A percentile compares a stretch with the other conserved stretches of the same genome.
These are phyloP conservation scores for Paraurostyla sp. DNA, from an alignment of 73 alveolate genomes.

Conservation along the genomic window DNA sequence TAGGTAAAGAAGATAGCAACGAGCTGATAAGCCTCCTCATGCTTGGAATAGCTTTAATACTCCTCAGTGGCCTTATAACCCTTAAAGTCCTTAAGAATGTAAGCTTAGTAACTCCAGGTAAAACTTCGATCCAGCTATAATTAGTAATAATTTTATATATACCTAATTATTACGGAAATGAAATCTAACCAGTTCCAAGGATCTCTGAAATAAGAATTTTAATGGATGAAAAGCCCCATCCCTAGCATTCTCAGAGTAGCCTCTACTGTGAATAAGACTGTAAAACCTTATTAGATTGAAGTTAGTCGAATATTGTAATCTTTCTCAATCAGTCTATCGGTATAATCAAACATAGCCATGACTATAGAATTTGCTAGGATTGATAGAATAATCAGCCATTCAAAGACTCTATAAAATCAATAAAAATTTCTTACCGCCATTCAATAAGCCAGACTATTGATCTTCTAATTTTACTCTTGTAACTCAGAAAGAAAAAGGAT, in stretches of 20 bases:
- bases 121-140: slow-evolving; percentile 33
- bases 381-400: background rate
- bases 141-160: background rate
- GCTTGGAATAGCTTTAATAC: slow-evolving; percentile 69
- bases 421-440: slow-evolving; percentile 30
- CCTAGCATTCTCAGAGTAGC: slow-evolving; percentile 48
- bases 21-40: slow-evolving; percentile 64
- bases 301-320: background rate
- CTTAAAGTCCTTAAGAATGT: slow-evolving; percentile 57
- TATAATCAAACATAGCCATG: slow-evolving; percentile 51
- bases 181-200: slow-evolving; percentile 75
- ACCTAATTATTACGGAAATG: slow-evolving; percentile 43
- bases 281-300: background rate
- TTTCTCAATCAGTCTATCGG: background rate
- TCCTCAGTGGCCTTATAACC: slow-evolving; percentile 65
- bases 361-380: slow-evolving; percentile 32
- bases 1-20: slow-evolving; percentile 57
- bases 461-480: background rate
- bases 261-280: slow-evolving; percentile 55
- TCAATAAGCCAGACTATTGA: slow-evolving; percentile 60
- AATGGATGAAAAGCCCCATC: slow-evolving; percentile 46
- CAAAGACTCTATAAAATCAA: slow-evolving; percentile 11
- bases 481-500: background rate
- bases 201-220: slow-evolving; percentile 62
- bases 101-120: slow-evolving; percentile 28